Evolutionary conservation across 768 basidiomycete genomes (phyloP).

Genomic region (Tulasnella sp.): DNA sequence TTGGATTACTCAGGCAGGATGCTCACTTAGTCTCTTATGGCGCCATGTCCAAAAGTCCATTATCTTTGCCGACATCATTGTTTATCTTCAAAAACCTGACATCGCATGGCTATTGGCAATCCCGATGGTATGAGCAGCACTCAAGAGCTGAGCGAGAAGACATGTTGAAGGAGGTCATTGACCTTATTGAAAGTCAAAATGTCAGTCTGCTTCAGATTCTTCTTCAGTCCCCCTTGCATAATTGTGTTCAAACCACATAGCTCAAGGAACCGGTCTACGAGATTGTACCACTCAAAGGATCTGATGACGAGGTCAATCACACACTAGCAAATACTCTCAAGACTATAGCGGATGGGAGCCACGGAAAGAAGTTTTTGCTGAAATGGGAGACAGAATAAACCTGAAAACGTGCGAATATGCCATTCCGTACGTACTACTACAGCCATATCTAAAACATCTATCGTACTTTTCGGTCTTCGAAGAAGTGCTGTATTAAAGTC

Average conservation of each 20-base stretch:
- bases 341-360: conserved; percentile 27
- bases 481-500: conserved; percentile 52
- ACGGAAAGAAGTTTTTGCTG: conserved; percentile 41
- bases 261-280: conserved; percentile 57
- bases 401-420: too few species aligned
- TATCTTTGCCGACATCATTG: conserved; percentile 60
- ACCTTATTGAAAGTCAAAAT: conserved; percentile 40
- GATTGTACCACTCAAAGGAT: conserved; percentile 42
- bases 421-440: too few species aligned
- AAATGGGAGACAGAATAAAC: too few species aligned
- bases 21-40: conserved; percentile 78
- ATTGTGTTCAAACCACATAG: conserved; percentile 28
- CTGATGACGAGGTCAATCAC: conserved; percentile 29
- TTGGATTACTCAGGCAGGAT: conserved; percentile 26
- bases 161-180: conserved; percentile 39
- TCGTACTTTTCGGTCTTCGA: conserved; percentile 73
- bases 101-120: conserved; percentile 68
- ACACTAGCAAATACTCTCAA: conserved; percentile 28
- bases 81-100: conserved; percentile 80
- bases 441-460: conserved; percentile 24
- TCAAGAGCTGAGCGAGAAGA: conserved; percentile 36
- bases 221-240: not conserved
- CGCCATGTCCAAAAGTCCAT: conserved; percentile 76
- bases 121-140: conserved; percentile 48
- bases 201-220: conserved; percentile 34